Percentiles rank a stretch among this genome's conserved stretches.
Evolutionary conservation across 164 flowering plant species (phyloP).

Genomic region (Taxillus chinensis): DNA sequence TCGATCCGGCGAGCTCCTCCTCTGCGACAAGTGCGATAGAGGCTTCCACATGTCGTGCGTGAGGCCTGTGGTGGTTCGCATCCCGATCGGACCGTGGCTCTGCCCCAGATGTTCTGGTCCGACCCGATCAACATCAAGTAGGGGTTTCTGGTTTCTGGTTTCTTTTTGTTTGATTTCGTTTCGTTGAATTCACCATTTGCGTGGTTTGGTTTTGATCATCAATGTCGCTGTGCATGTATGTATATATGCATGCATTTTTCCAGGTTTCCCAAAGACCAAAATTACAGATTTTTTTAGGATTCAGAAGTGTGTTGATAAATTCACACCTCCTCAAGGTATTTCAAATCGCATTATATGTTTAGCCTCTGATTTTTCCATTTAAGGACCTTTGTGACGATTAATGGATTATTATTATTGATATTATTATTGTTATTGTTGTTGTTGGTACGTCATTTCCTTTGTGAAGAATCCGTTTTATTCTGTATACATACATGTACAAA

Average conservation of each 20-base stretch:
- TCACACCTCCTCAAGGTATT: constrained; percentile 31
- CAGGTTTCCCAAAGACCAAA: constrained; percentile 56
- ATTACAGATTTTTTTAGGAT: constrained; percentile 55
- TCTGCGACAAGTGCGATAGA: constrained; percentile 54
- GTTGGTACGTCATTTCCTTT: too few relatives aligned
- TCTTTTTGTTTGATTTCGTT: neutral
- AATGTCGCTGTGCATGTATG: constrained; percentile 1
- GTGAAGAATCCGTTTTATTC: too few relatives aligned
- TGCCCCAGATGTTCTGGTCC: constrained; percentile 43
- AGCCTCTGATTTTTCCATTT: too few relatives aligned
- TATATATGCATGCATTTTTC: constrained; percentile 1
- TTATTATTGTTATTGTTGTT: too few relatives aligned
- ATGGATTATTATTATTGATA: too few relatives aligned
- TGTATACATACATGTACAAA: too few relatives aligned
- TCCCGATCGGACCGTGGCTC: constrained; percentile 58
- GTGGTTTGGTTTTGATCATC: neutral
- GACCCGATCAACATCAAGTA: constrained; percentile 29
- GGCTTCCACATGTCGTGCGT: constrained; percentile 60
- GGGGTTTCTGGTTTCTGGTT: constrained; percentile 7
- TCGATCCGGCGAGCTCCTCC: constrained; percentile 35
- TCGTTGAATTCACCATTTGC: neutral
- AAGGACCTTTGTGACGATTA: too few relatives aligned
- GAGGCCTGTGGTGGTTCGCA: constrained; percentile 47
- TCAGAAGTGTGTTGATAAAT: constrained; percentile 25
- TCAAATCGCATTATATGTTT: too few relatives aligned